These are phyloP conservation scores for Hypoxylon sp. DNA, from an alignment of 2,329 filamentous ascomycete genomes.

Conservation along the genomic window DNA sequence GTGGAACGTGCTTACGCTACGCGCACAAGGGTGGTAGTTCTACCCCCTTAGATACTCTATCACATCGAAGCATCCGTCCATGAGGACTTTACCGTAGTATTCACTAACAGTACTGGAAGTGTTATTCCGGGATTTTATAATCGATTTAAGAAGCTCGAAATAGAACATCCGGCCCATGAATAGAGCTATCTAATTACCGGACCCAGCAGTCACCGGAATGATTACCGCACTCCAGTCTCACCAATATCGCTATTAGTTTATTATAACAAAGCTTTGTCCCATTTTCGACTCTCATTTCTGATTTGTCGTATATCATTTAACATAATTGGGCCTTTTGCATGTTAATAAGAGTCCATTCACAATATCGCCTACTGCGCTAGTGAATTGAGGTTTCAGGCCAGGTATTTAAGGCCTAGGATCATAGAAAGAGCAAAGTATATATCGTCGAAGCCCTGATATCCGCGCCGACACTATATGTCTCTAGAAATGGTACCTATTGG, in stretches of 20 bases:
- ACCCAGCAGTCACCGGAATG: background rate
- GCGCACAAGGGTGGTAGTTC: slow-evolving; percentile 12
- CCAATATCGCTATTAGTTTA: slow-evolving; percentile 1
- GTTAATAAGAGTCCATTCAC: slow-evolving; percentile 8
- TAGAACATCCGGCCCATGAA: slow-evolving; percentile 2
- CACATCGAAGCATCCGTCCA: slow-evolving; percentile 21
- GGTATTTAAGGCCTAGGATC: background rate
- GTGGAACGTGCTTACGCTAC: slow-evolving; percentile 12
- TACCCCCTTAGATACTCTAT: slow-evolving; percentile 14
- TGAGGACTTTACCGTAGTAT: slow-evolving; percentile 11
- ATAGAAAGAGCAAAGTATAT: background rate
- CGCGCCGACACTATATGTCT: background rate
- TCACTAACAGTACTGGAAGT: slow-evolving; percentile 14
- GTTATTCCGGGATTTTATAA: background rate
- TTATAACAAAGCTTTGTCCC: background rate
- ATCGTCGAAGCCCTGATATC: background rate
- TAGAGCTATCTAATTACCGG: slow-evolving; percentile 2
- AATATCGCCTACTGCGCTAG: background rate
- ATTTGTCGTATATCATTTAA: background rate
- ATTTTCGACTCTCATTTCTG: background rate
- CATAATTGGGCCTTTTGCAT: background rate
- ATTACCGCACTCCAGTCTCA: slow-evolving; percentile 2
- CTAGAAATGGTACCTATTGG: background rate
- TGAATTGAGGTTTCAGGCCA: background rate
- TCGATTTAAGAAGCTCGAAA: background rate